Conservation (phyloP, 352 stramenopile genomes). For the Phytophthora pluvialis region DNA sequence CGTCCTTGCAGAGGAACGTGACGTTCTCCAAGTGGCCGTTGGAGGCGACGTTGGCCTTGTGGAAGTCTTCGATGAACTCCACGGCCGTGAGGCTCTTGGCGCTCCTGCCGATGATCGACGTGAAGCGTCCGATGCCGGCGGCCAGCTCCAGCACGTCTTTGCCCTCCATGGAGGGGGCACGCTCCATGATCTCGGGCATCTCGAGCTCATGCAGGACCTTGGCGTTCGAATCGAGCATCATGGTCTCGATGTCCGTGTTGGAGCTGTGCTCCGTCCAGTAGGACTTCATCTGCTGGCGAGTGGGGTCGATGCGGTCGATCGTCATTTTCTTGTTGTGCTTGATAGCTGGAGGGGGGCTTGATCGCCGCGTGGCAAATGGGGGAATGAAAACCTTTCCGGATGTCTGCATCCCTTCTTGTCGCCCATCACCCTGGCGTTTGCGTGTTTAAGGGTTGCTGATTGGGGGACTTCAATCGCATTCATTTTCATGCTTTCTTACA, state of each 20-base stretch:
- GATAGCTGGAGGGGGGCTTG: slow-evolving; percentile 9
- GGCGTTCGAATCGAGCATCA: slow-evolving; percentile 89
- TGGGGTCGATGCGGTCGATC: slow-evolving; percentile 42
- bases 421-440: slow-evolving; percentile 22
- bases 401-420: not conserved
- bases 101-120: slow-evolving; percentile 50
- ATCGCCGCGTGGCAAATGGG: slow-evolving; percentile 18
- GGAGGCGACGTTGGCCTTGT: slow-evolving; percentile 58
- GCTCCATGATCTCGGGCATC: slow-evolving; percentile 79
- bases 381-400: slow-evolving; percentile 20
- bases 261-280: slow-evolving; percentile 79
- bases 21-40: slow-evolving; percentile 67
- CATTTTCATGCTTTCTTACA: slow-evolving; percentile 3
- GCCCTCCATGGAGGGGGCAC: slow-evolving; percentile 57
- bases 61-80: slow-evolving; percentile 85
- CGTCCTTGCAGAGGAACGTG: slow-evolving; percentile 71
- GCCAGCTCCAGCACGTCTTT: slow-evolving; percentile 78
- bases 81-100: slow-evolving; percentile 72
- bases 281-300: slow-evolving; percentile 76
- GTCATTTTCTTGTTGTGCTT: slow-evolving; percentile 45
- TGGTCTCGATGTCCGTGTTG: slow-evolving; percentile 74
- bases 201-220: slow-evolving; percentile 76
- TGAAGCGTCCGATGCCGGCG: slow-evolving; percentile 75
- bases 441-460: slow-evolving; percentile 37
- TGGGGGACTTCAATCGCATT: slow-evolving; percentile 19